A percentile compares a stretch with the other conserved stretches of the same genome.
Conservation (phyloP, 768 basidiomycete genomes). For the Boletus reticulatus region DNA sequence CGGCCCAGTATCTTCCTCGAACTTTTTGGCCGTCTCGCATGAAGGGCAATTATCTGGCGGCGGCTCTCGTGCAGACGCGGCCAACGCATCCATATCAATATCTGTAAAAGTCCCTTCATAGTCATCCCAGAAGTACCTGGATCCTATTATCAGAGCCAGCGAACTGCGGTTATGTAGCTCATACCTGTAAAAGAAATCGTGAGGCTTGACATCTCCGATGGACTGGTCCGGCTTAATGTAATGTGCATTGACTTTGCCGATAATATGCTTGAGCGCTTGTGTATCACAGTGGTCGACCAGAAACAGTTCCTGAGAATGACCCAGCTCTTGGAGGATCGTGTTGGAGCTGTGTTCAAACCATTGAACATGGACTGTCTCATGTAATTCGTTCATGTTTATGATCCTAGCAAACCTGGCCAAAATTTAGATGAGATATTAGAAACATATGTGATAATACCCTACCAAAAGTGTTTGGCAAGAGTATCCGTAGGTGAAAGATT, state of each 20-base stretch:
- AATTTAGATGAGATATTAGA: neutral
- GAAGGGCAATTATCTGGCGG: conserved; percentile 54
- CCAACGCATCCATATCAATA: conserved; percentile 31
- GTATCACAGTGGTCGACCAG: conserved; percentile 53
- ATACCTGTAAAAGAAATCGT: conserved; percentile 60
- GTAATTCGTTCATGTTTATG: conserved; percentile 45
- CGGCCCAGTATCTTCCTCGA: conserved; percentile 30
- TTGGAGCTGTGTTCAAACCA: conserved; percentile 74
- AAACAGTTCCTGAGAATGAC: conserved; percentile 64
- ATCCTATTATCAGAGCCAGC: neutral
- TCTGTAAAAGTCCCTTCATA: conserved; percentile 45
- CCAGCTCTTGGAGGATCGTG: conserved; percentile 59
- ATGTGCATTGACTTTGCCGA: conserved; percentile 49
- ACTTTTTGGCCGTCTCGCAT: conserved; percentile 39
- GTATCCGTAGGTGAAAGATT: conserved; percentile 39
- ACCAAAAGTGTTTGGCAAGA: conserved; percentile 68
- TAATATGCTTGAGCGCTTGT: conserved; percentile 38
- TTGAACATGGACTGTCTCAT: conserved; percentile 55
- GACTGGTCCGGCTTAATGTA: conserved; percentile 27
- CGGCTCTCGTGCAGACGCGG: neutral
- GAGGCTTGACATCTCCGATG: conserved; percentile 26
- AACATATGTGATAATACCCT: neutral
- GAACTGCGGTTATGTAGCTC: neutral
- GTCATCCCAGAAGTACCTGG: conserved; percentile 52
- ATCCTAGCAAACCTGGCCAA: conserved; percentile 65